Percentiles rank a stretch among this genome's conserved stretches.
Evolutionary conservation across 192 early-diverging fungal species (phyloP).

Genomic region (Rhizoclosmatium globosum): DNA sequence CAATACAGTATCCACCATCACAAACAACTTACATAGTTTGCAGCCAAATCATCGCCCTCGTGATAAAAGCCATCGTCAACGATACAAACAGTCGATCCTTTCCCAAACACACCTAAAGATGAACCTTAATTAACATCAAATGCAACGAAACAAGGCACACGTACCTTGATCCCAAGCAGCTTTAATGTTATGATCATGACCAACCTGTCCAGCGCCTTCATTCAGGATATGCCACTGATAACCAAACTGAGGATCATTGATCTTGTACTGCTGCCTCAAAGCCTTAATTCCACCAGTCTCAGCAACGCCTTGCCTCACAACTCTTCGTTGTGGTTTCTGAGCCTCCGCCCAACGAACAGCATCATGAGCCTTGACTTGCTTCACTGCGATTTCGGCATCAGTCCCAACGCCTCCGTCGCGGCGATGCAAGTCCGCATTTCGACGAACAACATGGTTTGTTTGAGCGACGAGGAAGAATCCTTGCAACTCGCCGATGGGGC

Average conservation of each 20-base stretch:
- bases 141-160: not conserved
- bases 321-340: conserved; percentile 38
- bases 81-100: conserved; percentile 58
- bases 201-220: conserved; percentile 41
- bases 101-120: not conserved
- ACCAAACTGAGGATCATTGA: conserved; percentile 16
- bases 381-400: not conserved
- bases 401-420: not conserved
- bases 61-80: conserved; percentile 97
- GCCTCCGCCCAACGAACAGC: conserved; percentile 1
- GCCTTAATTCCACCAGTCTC: conserved; percentile 2
- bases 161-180: conserved; percentile 86
- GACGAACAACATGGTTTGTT: conserved; percentile 36
- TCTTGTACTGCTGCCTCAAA: conserved; percentile 47
- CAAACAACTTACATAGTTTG: conserved; percentile 75
- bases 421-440: too few species aligned
- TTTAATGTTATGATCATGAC: conserved; percentile 92
- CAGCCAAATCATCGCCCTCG: conserved; percentile 78
- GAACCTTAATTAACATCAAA: not conserved
- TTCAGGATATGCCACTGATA: conserved; percentile 61
- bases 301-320: not conserved
- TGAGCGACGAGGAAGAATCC: conserved; percentile 71
- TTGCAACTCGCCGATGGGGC: conserved; percentile 71
- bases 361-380: not conserved
- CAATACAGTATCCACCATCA: conserved; percentile 37